phyloP scores from a whole-genome alignment of 1,284 basidiomycete genomes.

The Mycosarcoma mackinlayi region DNA sequence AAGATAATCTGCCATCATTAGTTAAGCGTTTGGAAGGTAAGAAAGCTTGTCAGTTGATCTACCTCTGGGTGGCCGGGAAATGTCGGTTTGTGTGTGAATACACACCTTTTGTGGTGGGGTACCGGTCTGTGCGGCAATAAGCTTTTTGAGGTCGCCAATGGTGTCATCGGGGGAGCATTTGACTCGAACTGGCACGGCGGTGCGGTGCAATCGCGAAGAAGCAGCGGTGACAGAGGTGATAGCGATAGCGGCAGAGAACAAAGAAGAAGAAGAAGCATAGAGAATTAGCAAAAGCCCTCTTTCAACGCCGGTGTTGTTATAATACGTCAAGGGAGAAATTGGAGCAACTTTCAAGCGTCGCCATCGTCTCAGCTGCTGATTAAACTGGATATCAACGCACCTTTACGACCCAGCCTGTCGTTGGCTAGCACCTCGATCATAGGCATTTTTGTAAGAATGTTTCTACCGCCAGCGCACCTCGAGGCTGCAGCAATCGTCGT shows the following conservation, averaged over 20 bases:
- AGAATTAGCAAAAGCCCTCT: neutral
- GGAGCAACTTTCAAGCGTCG: too few species aligned
- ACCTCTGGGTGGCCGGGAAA: neutral
- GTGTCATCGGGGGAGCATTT: conserved; percentile 81
- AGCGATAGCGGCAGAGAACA: conserved; percentile 1
- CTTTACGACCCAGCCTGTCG: conserved; percentile 95
- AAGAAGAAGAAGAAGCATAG: neutral
- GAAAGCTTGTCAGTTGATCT: neutral
- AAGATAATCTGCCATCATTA: conserved; percentile 89
- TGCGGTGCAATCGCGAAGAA: neutral
- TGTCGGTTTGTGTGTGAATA: neutral
- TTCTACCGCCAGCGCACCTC: neutral
- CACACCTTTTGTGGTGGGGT: conserved; percentile 74
- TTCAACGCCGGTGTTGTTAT: too few species aligned
- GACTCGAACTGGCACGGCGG: conserved; percentile 65
- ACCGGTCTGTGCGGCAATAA: conserved; percentile 95
- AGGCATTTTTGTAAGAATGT: conserved; percentile 51
- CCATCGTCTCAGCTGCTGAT: too few species aligned
- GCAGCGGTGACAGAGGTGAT: neutral
- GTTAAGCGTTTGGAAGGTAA: neutral
- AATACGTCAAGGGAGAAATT: too few species aligned
- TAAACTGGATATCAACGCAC: conserved; percentile 69
- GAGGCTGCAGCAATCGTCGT: neutral
- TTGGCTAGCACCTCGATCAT: conserved; percentile 89
- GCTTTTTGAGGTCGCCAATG: conserved; percentile 93